Percentiles rank a stretch among this genome's conserved stretches.
These are phyloP conservation scores for Fennellomyces sp. DNA, from an alignment of 371 early-diverging fungal species.

Conservation along the genomic window DNA sequence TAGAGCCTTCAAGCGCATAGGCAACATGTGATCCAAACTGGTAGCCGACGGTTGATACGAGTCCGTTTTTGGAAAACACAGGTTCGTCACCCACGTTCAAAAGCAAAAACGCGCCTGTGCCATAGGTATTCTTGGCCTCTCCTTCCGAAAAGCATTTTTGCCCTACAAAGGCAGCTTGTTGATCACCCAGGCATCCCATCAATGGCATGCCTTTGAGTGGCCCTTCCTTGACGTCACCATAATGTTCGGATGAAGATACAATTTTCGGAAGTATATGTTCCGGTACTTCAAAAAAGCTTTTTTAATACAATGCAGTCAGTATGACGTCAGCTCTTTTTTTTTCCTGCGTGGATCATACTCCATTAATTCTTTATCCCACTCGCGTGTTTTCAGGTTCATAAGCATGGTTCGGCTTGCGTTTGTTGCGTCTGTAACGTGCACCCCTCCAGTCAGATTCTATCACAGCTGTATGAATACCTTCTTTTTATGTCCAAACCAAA, in stretches of 20 bases:
- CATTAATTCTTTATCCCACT: conserved; percentile 79
- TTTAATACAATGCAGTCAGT: background rate
- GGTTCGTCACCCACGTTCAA: conserved; percentile 90
- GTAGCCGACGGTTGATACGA: conserved; percentile 92
- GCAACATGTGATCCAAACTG: conserved; percentile 83
- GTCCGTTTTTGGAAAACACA: conserved; percentile 80
- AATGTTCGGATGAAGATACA: conserved; percentile 80
- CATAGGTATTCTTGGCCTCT: conserved; percentile 94
- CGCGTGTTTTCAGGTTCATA: conserved; percentile 79
- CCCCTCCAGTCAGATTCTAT: conserved; percentile 83
- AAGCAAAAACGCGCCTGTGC: conserved; percentile 95
- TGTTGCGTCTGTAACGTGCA: conserved; percentile 89
- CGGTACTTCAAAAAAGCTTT: conserved; percentile 72
- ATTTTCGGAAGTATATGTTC: conserved; percentile 74
- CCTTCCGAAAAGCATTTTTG: conserved; percentile 90
- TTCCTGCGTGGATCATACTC: conserved; percentile 34
- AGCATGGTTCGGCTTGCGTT: conserved; percentile 94
- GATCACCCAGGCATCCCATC: conserved; percentile 92
- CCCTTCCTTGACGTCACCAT: conserved; percentile 68
- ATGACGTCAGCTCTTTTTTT: background rate
- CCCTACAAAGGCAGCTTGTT: conserved; percentile 96
- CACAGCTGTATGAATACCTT: background rate
- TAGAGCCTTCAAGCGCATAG: conserved; percentile 95
- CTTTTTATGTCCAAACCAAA: too few relatives aligned
- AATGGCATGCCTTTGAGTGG: conserved; percentile 73